These are phyloP conservation scores for Chaetoscypha palmicola DNA, from an alignment of 2,329 filamentous ascomycete species.

Conservation along the genomic window DNA sequence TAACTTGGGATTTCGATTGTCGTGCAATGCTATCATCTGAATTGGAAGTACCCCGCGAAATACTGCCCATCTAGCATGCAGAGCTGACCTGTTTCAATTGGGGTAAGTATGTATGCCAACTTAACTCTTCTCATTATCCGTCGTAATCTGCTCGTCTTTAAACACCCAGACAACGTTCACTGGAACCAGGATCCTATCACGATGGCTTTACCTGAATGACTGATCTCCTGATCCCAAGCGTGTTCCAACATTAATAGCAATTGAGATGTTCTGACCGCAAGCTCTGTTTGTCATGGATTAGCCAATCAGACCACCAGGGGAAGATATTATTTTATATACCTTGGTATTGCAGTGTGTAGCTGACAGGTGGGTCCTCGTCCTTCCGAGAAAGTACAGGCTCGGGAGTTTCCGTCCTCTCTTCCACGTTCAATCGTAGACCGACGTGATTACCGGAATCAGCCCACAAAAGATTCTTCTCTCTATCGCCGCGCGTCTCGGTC, in stretches of 20 bases:
- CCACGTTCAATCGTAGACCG: constrained; percentile 62
- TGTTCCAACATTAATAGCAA: constrained; percentile 60
- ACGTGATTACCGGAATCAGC: constrained; percentile 54
- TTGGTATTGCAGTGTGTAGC: constrained; percentile 65
- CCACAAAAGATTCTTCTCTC: constrained; percentile 55
- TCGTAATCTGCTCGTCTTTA: background rate
- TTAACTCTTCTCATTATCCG: background rate
- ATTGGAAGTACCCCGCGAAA: background rate
- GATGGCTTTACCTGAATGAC: constrained; percentile 57
- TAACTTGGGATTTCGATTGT: no score
- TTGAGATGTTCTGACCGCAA: constrained; percentile 57
- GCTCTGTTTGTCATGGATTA: constrained; percentile 43
- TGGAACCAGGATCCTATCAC: constrained; percentile 47
- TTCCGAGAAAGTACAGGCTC: constrained; percentile 42
- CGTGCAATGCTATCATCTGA: no score
- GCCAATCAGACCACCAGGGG: constrained; percentile 8
- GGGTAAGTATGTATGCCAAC: constrained; percentile 8
- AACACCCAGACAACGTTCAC: constrained; percentile 2
- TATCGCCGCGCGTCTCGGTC: constrained; percentile 14
- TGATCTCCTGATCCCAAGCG: constrained; percentile 52
- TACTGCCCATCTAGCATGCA: constrained; percentile 9
- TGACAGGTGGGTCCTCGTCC: constrained; percentile 54
- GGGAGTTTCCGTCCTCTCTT: constrained; percentile 40
- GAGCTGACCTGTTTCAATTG: constrained; percentile 4
- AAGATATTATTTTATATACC: constrained; percentile 41